A percentile compares a stretch with the other conserved stretches of the same genome.
Conservation (phyloP, 2,329 filamentous ascomycete species). For the Cladorrhinum sp. region DNA sequence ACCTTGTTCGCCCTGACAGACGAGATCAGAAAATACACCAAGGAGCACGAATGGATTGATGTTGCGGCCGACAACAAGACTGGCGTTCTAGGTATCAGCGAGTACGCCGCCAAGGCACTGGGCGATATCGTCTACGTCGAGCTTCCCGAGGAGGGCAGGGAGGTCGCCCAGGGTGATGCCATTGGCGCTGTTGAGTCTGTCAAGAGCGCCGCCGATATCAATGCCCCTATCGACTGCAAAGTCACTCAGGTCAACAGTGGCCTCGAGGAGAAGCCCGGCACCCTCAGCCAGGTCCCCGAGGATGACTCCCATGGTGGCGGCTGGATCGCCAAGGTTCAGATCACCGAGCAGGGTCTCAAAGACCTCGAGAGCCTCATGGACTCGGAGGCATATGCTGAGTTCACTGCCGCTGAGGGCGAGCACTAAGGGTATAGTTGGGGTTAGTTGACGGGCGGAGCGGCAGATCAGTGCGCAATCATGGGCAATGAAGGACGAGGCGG, state of each 20-base stretch:
- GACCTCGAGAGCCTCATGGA: conserved; percentile 78
- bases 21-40: conserved; percentile 80
- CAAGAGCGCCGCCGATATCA: conserved; percentile 97
- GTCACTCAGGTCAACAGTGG: conserved; percentile 69
- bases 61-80: conserved; percentile 77
- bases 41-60: conserved; percentile 98
- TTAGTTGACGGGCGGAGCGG: not conserved
- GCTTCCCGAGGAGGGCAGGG: conserved; percentile 69
- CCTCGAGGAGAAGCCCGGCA: conserved; percentile 80
- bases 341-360: conserved; percentile 61
- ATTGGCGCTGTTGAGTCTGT: conserved; percentile 97
- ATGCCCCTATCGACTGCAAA: conserved; percentile 77
- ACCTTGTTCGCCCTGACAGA: conserved; percentile 38
- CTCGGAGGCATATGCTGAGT: conserved; percentile 71
- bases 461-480: not conserved
- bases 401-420: conserved; percentile 50
- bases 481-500: not conserved
- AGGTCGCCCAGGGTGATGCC: conserved; percentile 72
- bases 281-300: conserved; percentile 89
- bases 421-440: conserved; percentile 31
- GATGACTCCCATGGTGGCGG: conserved; percentile 69
- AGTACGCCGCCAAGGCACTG: conserved; percentile 86
- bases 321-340: conserved; percentile 87
- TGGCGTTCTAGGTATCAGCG: conserved; percentile 79
- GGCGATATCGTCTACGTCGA: conserved; percentile 98